A percentile compares a stretch with the other conserved stretches of the same genome.
Conservation (phyloP, 177 flowering plant genomes). For the Tripterygium wilfordii region DNA sequence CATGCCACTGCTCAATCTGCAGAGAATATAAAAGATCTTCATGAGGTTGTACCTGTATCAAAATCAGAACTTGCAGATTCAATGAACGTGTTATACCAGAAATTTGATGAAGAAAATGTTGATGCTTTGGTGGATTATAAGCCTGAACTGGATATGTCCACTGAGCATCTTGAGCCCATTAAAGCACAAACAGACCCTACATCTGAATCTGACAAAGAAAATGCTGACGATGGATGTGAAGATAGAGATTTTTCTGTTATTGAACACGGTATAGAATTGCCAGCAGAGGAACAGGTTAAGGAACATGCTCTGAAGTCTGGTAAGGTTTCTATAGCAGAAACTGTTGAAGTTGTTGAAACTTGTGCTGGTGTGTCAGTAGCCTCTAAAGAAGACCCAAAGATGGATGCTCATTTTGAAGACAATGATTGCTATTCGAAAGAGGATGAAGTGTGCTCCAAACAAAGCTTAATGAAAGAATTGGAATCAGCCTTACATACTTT, state of each 20-base stretch:
- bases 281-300: conserved; percentile 19
- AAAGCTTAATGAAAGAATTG: conserved; percentile 30
- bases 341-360: conserved; percentile 11
- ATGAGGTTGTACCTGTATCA: conserved; percentile 47
- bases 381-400: conserved; percentile 13
- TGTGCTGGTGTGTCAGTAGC: conserved; percentile 10
- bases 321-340: conserved; percentile 10
- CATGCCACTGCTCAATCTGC: conserved; percentile 28
- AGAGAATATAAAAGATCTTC: conserved; percentile 73
- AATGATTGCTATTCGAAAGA: conserved; percentile 11
- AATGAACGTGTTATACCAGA: conserved; percentile 25
- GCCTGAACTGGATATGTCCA: conserved; percentile 31
- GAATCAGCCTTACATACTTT: conserved; percentile 39
- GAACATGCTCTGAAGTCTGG: too few species aligned
- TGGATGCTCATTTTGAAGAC: conserved; percentile 1
- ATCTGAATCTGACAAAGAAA: conserved; percentile 18
- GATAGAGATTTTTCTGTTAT: conserved; percentile 29
- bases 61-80: conserved; percentile 38
- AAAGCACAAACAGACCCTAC: conserved; percentile 5
- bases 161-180: conserved; percentile 24
- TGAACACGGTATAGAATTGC: conserved; percentile 32
- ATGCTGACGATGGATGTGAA: conserved; percentile 18
- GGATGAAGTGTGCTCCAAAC: conserved; percentile 19
- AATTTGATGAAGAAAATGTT: conserved; percentile 37
- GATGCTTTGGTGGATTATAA: conserved; percentile 18